Evolutionary conservation across 257 asterid genomes (phyloP).

Genomic region (Solanum piurae): DNA sequence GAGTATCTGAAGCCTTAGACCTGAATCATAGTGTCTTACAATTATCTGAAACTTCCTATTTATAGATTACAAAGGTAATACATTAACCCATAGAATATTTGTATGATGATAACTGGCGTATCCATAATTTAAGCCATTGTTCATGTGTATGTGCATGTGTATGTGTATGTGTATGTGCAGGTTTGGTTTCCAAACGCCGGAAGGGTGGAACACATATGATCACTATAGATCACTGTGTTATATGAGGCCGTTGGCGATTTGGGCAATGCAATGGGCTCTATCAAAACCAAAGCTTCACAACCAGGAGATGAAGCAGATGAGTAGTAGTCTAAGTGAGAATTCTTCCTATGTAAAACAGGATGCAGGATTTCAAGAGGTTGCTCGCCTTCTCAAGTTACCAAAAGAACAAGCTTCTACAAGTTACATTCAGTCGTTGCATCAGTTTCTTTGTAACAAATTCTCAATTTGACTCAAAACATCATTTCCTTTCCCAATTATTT

Average conservation of each 20-base stretch:
- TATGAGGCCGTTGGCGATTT: conserved; percentile 41
- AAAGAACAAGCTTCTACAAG: conserved; percentile 33
- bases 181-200: conserved; percentile 36
- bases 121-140: background rate
- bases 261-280: conserved; percentile 52
- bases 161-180: conserved; percentile 4
- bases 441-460: conserved; percentile 22
- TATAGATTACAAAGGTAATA: too few relatives aligned
- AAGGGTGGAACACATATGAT: conserved; percentile 32
- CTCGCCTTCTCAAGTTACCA: conserved; percentile 30
- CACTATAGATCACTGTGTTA: conserved; percentile 32
- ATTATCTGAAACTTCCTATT: too few relatives aligned
- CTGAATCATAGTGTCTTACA: too few relatives aligned
- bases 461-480: conserved; percentile 1
- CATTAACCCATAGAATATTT: too few relatives aligned
- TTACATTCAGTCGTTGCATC: conserved; percentile 29
- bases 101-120: background rate
- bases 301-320: background rate
- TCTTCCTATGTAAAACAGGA: conserved; percentile 3
- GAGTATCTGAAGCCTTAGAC: too few relatives aligned
- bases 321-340: background rate
- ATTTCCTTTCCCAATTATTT: background rate
- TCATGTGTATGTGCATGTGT: background rate
- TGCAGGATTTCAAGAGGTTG: conserved; percentile 30
- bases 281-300: conserved; percentile 7